Percentiles rank a stretch among this genome's conserved stretches.
Conservation (phyloP, 768 basidiomycete genomes). For the Tulasnella sp. region DNA sequence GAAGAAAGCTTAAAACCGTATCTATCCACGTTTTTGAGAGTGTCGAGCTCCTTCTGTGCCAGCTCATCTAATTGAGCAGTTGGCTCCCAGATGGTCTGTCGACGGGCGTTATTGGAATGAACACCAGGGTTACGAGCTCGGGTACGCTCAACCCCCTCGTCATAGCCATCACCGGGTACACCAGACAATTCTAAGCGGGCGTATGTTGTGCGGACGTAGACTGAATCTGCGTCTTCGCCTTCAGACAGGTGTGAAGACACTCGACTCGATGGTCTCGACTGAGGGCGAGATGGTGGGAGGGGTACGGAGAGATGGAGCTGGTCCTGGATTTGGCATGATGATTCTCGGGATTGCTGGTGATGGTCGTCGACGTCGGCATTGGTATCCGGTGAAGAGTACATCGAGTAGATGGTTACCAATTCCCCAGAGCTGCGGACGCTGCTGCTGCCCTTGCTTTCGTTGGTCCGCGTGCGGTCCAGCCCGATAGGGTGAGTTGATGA, state of each 20-base stretch:
- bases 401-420: constrained; percentile 71
- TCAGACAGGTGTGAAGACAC: constrained; percentile 14
- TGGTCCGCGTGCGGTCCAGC: constrained; percentile 21
- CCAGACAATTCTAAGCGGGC: constrained; percentile 75
- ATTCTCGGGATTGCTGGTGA: neutral
- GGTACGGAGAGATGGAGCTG: neutral
- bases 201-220: constrained; percentile 75
- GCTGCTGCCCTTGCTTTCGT: constrained; percentile 19
- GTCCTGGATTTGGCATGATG: neutral
- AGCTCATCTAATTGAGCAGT: constrained; percentile 41
- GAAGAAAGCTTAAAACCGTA: constrained; percentile 83
- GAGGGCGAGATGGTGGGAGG: constrained; percentile 11
- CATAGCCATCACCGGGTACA: constrained; percentile 90
- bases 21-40: constrained; percentile 75
- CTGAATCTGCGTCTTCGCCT: constrained; percentile 65
- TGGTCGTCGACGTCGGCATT: neutral
- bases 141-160: constrained; percentile 88
- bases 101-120: constrained; percentile 31
- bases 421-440: constrained; percentile 50
- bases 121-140: constrained; percentile 52
- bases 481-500: neutral
- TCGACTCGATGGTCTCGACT: neutral
- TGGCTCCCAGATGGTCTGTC: constrained; percentile 27
- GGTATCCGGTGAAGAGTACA: constrained; percentile 41
- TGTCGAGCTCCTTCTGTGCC: constrained; percentile 54